A percentile compares a stretch with the other conserved stretches of the same genome.
Conservation (phyloP, 495 filamentous ascomycete species). For the Sordaria brevicollis region DNA sequence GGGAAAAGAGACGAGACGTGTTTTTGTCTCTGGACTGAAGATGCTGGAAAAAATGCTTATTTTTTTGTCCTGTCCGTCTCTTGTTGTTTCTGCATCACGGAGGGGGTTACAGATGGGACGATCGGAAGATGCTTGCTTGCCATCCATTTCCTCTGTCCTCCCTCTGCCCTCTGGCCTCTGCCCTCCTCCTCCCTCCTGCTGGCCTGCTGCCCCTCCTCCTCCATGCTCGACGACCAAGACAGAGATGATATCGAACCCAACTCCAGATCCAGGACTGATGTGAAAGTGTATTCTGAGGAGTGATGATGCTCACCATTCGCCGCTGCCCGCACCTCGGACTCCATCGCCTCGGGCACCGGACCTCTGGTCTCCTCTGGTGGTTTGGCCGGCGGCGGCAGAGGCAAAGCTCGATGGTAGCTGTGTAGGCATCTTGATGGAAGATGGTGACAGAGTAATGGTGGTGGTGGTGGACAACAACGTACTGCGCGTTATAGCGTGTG, state of each 20-base stretch:
- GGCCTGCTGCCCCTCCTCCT: too few species aligned
- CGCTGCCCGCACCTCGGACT: conserved; percentile 18
- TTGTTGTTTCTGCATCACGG: neutral
- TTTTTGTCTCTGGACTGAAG: neutral
- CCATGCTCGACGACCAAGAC: neutral
- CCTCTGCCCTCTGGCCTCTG: neutral
- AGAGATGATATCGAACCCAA: too few species aligned
- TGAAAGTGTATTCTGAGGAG: neutral
- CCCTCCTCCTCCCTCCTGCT: too few species aligned
- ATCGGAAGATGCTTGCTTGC: too few species aligned
- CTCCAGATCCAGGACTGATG: neutral
- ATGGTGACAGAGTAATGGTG: neutral
- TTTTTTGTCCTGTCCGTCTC: neutral
- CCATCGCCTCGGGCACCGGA: conserved; percentile 17
- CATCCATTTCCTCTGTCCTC: too few species aligned
- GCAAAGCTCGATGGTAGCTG: conserved; percentile 76
- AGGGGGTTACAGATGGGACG: neutral
- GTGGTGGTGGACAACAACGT: neutral
- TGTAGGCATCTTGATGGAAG: conserved; percentile 50
- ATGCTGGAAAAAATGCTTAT: neutral
- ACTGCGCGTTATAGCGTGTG: neutral
- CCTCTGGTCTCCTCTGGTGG: conserved; percentile 39
- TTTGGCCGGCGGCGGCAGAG: conserved; percentile 69
- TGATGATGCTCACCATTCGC: conserved; percentile 28
- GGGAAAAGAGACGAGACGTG: neutral